Evolutionary conservation across 2,329 filamentous ascomycete species (phyloP), one percentile per base, ranked within the genome.

Genomic region (Hirsutella rhossiliensis): DNA sequence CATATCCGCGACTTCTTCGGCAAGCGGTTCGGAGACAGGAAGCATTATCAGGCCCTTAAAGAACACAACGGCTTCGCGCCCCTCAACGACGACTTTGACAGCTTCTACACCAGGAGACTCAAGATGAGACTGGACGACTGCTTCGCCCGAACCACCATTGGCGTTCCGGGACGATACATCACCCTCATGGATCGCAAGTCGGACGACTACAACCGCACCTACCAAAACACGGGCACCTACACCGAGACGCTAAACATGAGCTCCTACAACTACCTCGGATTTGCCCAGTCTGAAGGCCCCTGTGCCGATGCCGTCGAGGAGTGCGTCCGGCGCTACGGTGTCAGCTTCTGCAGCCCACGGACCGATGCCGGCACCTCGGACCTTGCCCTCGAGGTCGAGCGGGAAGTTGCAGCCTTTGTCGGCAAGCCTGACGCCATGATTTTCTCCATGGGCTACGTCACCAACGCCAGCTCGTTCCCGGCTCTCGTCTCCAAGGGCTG

Each of bases 201-300:
- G 3, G 77, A 90, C 59, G 87, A 98, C 60, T 88, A 87, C 71
- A 98, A 98, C 67, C 76, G 83, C 57, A 82, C 84, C 46, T 98
- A 95, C 71, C 78, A 85, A 60, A 81, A 88, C 63, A 89, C 86
- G 2, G 92, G 92, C 46, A 94, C 87, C 40, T 83, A 79, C 47
- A 97, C 90, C 1, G 87, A 98, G 65, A 97, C 92, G 0, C 71
- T 98, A 56, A 98, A 98, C 67, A 84, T 98, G 83, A 96, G 90
- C 69, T 98, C 92, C 1, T 98, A 98, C 75, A 98, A 98, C 66
- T 98, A 98, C 61, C 84, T 98, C 20, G 92, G 92, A 38, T 98
- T 98, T 57, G 92, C 92, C 42, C 92, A 98, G 63, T 96, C 92
- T 0, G 89, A 97, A 52, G 92, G 92, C 11, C 90, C 92, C 36